phyloP scores from a whole-genome alignment of 768 basidiomycete genomes.

The Kwoniella europaea region DNA sequence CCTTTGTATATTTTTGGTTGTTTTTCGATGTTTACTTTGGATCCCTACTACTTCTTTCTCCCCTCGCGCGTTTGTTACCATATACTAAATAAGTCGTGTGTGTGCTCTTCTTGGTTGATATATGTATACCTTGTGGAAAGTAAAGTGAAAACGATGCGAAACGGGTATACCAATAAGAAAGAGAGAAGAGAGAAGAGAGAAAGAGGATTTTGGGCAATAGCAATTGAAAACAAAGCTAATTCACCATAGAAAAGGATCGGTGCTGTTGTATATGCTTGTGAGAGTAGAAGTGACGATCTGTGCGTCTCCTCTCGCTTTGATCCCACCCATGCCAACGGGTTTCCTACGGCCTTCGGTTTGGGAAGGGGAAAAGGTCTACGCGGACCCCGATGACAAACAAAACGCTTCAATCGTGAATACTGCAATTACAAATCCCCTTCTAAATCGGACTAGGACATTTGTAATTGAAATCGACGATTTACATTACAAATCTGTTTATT shows the following conservation, averaged over 20 bases:
- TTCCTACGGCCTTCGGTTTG: conserved; percentile 21
- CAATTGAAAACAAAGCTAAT: not conserved
- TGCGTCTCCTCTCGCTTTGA: conserved; percentile 13
- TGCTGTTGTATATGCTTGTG: not conserved
- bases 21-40: not conserved
- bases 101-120: not conserved
- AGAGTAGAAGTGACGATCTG: conserved; percentile 12
- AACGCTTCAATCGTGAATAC: not conserved
- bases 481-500: not conserved
- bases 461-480: not conserved
- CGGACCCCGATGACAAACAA: conserved; percentile 6
- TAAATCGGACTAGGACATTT: not conserved
- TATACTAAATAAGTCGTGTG: not conserved
- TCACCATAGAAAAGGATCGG: not conserved
- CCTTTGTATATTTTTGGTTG: conserved; percentile 10
- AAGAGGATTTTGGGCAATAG: not conserved
- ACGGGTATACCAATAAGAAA: not conserved
- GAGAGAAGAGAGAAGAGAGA: not conserved
- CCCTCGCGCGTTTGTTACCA: conserved; percentile 1
- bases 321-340: not conserved
- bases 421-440: conserved; percentile 7
- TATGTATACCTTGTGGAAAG: not conserved
- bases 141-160: not conserved
- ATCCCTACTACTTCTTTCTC: not conserved
- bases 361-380: conserved; percentile 17